A percentile compares a stretch with the other conserved stretches of the same genome.
phyloP scores from a whole-genome alignment of 2,329 filamentous ascomycete species.

The Microcyclospora tardicrescens region DNA sequence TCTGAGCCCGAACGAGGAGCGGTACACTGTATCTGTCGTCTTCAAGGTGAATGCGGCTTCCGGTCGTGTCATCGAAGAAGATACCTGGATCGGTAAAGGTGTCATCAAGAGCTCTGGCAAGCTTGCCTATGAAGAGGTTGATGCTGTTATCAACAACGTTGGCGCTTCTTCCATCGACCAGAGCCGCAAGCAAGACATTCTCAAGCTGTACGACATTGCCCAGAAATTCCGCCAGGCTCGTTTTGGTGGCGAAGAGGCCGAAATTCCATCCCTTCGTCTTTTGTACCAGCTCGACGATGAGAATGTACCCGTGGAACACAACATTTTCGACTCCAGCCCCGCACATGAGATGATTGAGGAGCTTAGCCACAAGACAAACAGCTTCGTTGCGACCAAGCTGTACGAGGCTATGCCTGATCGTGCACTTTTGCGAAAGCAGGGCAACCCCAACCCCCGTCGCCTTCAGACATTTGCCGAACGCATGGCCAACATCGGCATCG shows the following conservation, averaged over 20 bases:
- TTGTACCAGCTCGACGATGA: slow-evolving; percentile 93
- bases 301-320: slow-evolving; percentile 91
- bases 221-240: slow-evolving; percentile 85
- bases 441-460: slow-evolving; percentile 72
- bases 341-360: slow-evolving; percentile 93
- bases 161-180: slow-evolving; percentile 43
- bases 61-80: slow-evolving; percentile 66
- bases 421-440: slow-evolving; percentile 79
- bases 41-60: slow-evolving; percentile 79
- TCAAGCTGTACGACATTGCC: slow-evolving; percentile 65
- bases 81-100: slow-evolving; percentile 87
- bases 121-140: slow-evolving; percentile 72
- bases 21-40: slow-evolving; percentile 82
- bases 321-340: slow-evolving; percentile 82
- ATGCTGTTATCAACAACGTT: slow-evolving; percentile 59
- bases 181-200: slow-evolving; percentile 61
- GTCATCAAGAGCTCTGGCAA: slow-evolving; percentile 87
- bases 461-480: slow-evolving; percentile 83
- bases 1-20: slow-evolving; percentile 71
- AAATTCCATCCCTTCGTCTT: slow-evolving; percentile 74
- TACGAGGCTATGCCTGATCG: slow-evolving; percentile 72
- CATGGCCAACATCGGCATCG: slow-evolving; percentile 82
- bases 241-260: slow-evolving; percentile 60
- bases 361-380: slow-evolving; percentile 84
- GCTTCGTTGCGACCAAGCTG: slow-evolving; percentile 75